Percentiles rank a stretch among this genome's conserved stretches.
These are phyloP conservation scores for Xylariaceae sp. DNA, from an alignment of 2,329 filamentous ascomycete species.

Conservation along the genomic window DNA sequence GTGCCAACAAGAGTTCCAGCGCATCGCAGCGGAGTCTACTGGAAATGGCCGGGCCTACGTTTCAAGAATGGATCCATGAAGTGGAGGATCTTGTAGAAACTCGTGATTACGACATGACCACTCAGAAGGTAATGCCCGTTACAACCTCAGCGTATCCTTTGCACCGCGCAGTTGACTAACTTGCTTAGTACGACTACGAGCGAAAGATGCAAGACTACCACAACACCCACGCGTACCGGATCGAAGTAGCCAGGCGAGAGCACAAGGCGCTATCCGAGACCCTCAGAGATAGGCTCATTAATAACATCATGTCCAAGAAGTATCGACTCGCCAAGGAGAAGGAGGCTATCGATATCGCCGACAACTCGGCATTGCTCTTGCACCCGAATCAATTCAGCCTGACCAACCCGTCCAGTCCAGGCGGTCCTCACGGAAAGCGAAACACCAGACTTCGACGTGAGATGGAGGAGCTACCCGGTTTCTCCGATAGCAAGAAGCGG, in stretches of 20 bases:
- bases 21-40: constrained; percentile 51
- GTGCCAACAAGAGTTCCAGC: constrained; percentile 34
- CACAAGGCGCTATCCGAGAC: constrained; percentile 56
- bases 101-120: constrained; percentile 76
- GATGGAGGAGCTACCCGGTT: constrained; percentile 54
- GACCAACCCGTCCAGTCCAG: constrained; percentile 60
- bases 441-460: constrained; percentile 59
- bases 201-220: constrained; percentile 57
- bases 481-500: constrained; percentile 56
- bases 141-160: background rate
- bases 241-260: constrained; percentile 60
- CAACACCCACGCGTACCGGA: constrained; percentile 57
- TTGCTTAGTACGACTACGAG: constrained; percentile 56
- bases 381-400: constrained; percentile 67
- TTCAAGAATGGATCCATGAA: constrained; percentile 78
- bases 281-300: constrained; percentile 63
- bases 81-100: constrained; percentile 86
- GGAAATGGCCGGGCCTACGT: constrained; percentile 76
- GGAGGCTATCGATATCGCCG: constrained; percentile 63
- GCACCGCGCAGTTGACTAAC: constrained; percentile 20
- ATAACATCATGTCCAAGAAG: constrained; percentile 61
- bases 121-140: constrained; percentile 62
- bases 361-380: constrained; percentile 60
- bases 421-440: constrained; percentile 59
- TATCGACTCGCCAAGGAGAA: constrained; percentile 61